Evolutionary conservation across 73 alveolate genomes (phyloP), one percentile per base, ranked within the genome.

Genomic region (Tetrahymena elliotti): DNA sequence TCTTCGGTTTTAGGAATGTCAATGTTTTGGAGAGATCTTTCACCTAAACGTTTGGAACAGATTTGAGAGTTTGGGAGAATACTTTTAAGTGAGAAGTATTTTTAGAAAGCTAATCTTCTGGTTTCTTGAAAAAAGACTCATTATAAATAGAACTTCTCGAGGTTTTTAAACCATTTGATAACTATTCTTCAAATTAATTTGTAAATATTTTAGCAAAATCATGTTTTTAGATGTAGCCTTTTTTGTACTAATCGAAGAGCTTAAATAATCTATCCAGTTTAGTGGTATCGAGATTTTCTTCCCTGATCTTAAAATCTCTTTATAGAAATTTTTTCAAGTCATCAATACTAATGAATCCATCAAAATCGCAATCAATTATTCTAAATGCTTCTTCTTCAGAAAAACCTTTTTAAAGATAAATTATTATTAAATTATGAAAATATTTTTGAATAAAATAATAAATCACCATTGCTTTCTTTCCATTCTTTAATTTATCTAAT

Each of bases 221-320:
- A 34, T 96, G 95, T 10, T 84, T 93, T 82, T 96, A 94, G 33
- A 97, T 95, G 31, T 52, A 31, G 16, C 97, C 97, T 33, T 94
- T 93, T 47, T 97, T 97, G 94, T 97, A 54, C 53, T 93, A 93
- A 54, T 97, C 98, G 7, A 97, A 93, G 5, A 97, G 96, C 93
- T 95, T 95, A 95, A 97, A 97, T n/a, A 97, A 95, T 24, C 98
- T 83, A 83, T 97, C 98, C 10, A 96, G 94, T 93, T 96, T 94
- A 13, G 97, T 94, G 16, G 95, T 35, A 16, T 47, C 92, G 24
- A 97, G 88, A 15, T 95, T 93, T 39, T 94, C 96, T 37, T 93
- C 97, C 33, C 95, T 83, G 8, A 93, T 53, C 38, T 96, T 96
- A 22, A 97, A 38, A 22, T 93, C 93, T 38, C 96, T 94, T 41